A percentile compares a stretch with the other conserved stretches of the same genome.
Conservation (phyloP, 768 basidiomycete species). For the Boletus insuetus region DNA sequence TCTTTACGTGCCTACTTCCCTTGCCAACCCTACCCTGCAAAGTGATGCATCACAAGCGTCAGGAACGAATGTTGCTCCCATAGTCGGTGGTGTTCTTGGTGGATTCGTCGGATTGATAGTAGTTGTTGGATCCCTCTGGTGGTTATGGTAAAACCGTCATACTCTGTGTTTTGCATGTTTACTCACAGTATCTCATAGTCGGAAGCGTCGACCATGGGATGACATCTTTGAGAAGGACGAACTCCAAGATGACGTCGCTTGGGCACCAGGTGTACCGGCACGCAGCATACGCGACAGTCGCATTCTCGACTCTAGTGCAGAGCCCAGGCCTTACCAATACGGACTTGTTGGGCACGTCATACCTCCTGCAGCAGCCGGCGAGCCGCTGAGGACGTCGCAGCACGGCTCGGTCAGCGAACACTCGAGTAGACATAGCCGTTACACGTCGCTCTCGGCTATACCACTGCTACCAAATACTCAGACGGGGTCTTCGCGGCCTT, state of each 20-base stretch:
- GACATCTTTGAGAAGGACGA: conserved; percentile 50
- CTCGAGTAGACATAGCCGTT: conserved; percentile 22
- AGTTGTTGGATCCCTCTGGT: conserved; percentile 47
- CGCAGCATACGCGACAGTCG: conserved; percentile 24
- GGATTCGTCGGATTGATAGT: conserved; percentile 51
- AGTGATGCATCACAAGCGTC: conserved; percentile 14
- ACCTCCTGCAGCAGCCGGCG: conserved; percentile 29
- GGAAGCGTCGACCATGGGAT: conserved; percentile 46
- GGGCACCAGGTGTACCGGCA: conserved; percentile 16
- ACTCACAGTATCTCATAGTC: conserved; percentile 31
- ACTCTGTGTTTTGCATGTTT: conserved; percentile 2
- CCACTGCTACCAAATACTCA: conserved; percentile 23
- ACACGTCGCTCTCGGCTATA: conserved; percentile 23
- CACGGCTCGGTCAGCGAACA: conserved; percentile 20
- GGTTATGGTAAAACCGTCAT: conserved; percentile 41
- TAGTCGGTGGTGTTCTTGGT: conserved; percentile 53
- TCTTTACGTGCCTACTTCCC: conserved; percentile 24
- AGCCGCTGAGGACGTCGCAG: conserved; percentile 35
- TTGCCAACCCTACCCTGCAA: conserved; percentile 16
- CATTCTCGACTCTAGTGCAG: conserved; percentile 31
- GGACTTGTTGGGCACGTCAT: conserved; percentile 52
- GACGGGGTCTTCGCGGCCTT: conserved; percentile 36
- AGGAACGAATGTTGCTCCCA: conserved; percentile 39
- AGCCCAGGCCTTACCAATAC: conserved; percentile 61
- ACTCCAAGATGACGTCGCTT: conserved; percentile 21